Conservation (phyloP, 2,329 filamentous ascomycete genomes). For the Lomentospora prolificans region DNA sequence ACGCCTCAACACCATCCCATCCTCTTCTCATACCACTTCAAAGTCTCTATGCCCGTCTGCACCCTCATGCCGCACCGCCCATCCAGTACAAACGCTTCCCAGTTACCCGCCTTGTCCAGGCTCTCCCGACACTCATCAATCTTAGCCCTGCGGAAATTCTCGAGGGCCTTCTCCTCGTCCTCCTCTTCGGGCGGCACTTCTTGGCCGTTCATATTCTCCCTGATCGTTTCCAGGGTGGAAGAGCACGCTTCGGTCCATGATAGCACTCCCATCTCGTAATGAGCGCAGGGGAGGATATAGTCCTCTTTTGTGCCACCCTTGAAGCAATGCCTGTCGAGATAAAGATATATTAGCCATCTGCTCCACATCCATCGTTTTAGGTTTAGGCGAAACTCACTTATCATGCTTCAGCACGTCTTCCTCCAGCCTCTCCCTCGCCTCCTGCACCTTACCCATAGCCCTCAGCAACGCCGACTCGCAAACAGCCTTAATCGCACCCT, state of each 20-base stretch:
- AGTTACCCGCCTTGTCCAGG: constrained; percentile 57
- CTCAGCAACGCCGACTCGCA: constrained; percentile 57
- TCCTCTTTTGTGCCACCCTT: constrained; percentile 56
- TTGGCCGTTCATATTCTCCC: neutral
- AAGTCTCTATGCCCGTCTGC: constrained; percentile 56
- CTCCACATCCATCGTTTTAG: neutral
- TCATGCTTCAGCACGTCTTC: constrained; percentile 57
- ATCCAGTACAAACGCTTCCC: constrained; percentile 66
- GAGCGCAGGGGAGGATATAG: constrained; percentile 61
- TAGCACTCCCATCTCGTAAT: constrained; percentile 80
- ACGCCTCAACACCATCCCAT: constrained; percentile 22
- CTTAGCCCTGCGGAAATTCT: constrained; percentile 33
- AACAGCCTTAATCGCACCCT: constrained; percentile 55
- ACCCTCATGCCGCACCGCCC: constrained; percentile 65
- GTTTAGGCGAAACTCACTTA: constrained; percentile 29
- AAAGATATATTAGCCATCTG: no score
- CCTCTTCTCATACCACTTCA: constrained; percentile 43
- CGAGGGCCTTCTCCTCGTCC: constrained; percentile 18
- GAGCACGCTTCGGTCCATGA: constrained; percentile 61
- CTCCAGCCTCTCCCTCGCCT: constrained; percentile 56
- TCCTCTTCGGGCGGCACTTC: constrained; percentile 21
- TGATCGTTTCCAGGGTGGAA: constrained; percentile 13
- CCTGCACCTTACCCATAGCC: constrained; percentile 48
- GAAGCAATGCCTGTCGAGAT: constrained; percentile 37
- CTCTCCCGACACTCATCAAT: constrained; percentile 52